Evolutionary conservation across 2,329 filamentous ascomycete genomes (phyloP).

Genomic region (Neofusicoccum sp.): DNA sequence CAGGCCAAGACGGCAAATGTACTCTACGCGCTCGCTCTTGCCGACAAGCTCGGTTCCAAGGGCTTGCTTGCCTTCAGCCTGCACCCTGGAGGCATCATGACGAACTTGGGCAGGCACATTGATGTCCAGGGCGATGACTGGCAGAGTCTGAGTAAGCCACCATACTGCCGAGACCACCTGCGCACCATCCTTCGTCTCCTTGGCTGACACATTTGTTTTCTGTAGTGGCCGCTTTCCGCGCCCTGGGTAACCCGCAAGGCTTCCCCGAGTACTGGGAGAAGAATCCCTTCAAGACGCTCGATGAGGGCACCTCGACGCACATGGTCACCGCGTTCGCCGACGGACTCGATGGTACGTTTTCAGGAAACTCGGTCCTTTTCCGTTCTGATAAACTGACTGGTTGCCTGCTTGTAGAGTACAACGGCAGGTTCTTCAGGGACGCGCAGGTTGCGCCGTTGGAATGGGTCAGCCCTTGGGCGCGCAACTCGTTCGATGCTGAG

Average conservation of each 20-base stretch:
- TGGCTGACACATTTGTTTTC: conserved; percentile 1
- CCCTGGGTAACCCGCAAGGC: conserved; percentile 28
- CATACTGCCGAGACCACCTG: no score
- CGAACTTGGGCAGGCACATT: conserved; percentile 28
- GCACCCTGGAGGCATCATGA: conserved; percentile 35
- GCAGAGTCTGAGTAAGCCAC: conserved; percentile 24
- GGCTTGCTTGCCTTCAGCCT: conserved; percentile 33
- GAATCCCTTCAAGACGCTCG: conserved; percentile 28
- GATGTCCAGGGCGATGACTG: conserved; percentile 25
- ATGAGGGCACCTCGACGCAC: conserved; percentile 36
- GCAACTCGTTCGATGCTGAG: conserved; percentile 30
- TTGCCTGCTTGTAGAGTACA: conserved; percentile 19
- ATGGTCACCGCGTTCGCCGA: conserved; percentile 36
- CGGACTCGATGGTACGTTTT: conserved; percentile 25
- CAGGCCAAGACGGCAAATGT: conserved; percentile 32
- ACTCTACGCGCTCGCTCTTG: conserved; percentile 31
- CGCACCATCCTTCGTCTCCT: no score
- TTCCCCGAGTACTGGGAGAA: conserved; percentile 6
- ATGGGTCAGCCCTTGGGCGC: conserved; percentile 27
- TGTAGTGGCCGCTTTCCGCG: conserved; percentile 26
- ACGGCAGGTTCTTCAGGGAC: conserved; percentile 34
- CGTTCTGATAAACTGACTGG: not conserved
- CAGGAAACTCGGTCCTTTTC: accelerated
- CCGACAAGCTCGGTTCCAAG: conserved; percentile 28
- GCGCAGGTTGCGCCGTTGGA: conserved; percentile 27